Base-by-base conservation (phyloP, 83 land plant genomes). In the Thuja plicata region DNA sequence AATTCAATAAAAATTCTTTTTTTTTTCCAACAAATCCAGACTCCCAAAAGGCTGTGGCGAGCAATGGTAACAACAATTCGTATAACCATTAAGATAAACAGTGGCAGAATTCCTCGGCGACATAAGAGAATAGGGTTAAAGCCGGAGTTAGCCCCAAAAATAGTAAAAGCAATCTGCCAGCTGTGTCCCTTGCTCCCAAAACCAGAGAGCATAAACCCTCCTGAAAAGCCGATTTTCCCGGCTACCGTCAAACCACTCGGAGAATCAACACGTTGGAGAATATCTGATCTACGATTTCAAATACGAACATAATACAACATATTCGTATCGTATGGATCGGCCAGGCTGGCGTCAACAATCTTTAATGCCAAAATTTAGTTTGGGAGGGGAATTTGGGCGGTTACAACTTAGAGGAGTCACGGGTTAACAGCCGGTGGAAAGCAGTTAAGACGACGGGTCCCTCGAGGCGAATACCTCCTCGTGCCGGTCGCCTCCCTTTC, bases 281-380 rank as follows among this genome's bases (percentile, higher is more conserved):
- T 83, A 83, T 46, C 19, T 5, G 52, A 41, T 17, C n/a, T 37
- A 10, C 15, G 3, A 12, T 50, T 43, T 12, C 54, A 50, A 1
- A 43, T 82, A 41, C 52, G 85, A 50, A 50, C 50, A 24, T 3
- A 43, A 3, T 0, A 43, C 45, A 3, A 19, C 74, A 6, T 70
- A 70, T n/a, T 70, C 74, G 74, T 70, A 70, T 70, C 1, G 32
- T 2, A 13, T n/a, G 19, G 11, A n/a, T 82, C 57, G 24, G 15
- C 54, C 86, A 84, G 60, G 21, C 86, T 84, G 60, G 86, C 86
- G 57, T 84, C 86, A 84, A 84, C 86, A 34, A 32, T 32, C 79
- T 32, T 76, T 1, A 35, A 32, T 76, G 34, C 54, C 19, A 32
- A n/a, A 45, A 27, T 84, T 46, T 46, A 46, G 45, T 84, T 13